These are phyloP conservation scores for Fragaria nilgerrensis DNA, from an alignment of 306 rosid genomes.

Conservation along the genomic window DNA sequence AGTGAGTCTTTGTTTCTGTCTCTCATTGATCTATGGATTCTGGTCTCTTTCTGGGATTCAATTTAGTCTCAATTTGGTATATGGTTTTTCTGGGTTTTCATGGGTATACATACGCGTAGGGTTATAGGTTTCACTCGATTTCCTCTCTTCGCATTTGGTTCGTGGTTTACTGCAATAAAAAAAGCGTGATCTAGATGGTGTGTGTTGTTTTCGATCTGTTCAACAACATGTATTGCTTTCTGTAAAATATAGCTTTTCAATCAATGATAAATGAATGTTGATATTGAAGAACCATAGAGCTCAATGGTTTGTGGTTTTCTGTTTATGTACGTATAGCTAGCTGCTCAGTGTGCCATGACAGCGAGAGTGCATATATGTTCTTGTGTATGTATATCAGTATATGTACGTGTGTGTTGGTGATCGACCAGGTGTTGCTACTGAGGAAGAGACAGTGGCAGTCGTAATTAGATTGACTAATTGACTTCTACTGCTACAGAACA, in stretches of 20 bases:
- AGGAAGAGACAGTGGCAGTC: conserved; percentile 13
- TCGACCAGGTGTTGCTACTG: conserved; percentile 21
- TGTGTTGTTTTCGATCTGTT: conserved; percentile 10
- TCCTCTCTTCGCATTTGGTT: neutral
- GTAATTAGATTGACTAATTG: neutral
- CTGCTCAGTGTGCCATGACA: conserved; percentile 12
- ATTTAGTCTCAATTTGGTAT: neutral
- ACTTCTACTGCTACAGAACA: neutral
- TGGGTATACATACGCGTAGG: neutral
- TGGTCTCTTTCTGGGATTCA: neutral
- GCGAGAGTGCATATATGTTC: neutral
- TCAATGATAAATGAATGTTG: conserved; percentile 6
- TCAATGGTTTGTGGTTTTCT: neutral
- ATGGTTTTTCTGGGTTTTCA: neutral
- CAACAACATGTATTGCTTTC: conserved; percentile 4
- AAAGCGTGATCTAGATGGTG: conserved; percentile 3
- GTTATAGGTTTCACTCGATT: neutral
- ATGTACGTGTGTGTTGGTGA: neutral
- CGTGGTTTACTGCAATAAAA: conserved; percentile 11
- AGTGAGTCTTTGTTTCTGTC: neutral
- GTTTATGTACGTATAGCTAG: neutral
- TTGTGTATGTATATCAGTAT: neutral
- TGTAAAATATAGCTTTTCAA: conserved; percentile 21
- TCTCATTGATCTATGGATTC: neutral
- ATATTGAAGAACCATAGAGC: neutral